phyloP scores from a whole-genome alignment of 495 filamentous ascomycete species.

The Hypoxylon subgilvum region DNA sequence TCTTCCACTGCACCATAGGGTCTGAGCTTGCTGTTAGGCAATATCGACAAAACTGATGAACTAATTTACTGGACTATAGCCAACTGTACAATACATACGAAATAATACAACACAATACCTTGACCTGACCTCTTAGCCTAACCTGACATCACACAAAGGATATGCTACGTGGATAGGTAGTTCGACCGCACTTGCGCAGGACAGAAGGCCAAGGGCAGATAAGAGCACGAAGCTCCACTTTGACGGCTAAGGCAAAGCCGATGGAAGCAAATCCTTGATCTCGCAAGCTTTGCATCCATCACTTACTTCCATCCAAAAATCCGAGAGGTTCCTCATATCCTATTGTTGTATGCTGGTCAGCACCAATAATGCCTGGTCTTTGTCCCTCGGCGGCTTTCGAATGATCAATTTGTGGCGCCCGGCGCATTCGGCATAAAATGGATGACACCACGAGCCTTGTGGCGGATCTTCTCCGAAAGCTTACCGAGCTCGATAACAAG shows the following conservation, averaged over 20 bases:
- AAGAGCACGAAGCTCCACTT: slow-evolving; percentile 23
- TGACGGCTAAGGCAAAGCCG: slow-evolving; percentile 7
- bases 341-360: slow-evolving; percentile 10
- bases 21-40: neutral
- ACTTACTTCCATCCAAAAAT: no score
- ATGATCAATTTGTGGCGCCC: slow-evolving; percentile 34
- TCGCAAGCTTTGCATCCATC: neutral
- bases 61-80: neutral
- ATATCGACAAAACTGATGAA: neutral
- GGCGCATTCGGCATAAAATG: slow-evolving; percentile 47
- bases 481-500: slow-evolving; percentile 56
- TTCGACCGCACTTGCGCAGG: slow-evolving; percentile 4
- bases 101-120: slow-evolving; percentile 5
- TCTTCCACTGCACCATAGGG: neutral
- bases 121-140: no score
- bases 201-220: slow-evolving; percentile 12
- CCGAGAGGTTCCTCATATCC: no score
- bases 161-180: slow-evolving; percentile 12
- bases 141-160: slow-evolving; percentile 3
- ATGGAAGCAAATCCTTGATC: slow-evolving; percentile 7
- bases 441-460: slow-evolving; percentile 56
- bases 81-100: slow-evolving; percentile 14
- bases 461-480: slow-evolving; percentile 56
- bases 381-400: slow-evolving; percentile 31
- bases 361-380: slow-evolving; percentile 36